Conservation (phyloP, 1,284 basidiomycete genomes). For the Ustilago loliicola region DNA sequence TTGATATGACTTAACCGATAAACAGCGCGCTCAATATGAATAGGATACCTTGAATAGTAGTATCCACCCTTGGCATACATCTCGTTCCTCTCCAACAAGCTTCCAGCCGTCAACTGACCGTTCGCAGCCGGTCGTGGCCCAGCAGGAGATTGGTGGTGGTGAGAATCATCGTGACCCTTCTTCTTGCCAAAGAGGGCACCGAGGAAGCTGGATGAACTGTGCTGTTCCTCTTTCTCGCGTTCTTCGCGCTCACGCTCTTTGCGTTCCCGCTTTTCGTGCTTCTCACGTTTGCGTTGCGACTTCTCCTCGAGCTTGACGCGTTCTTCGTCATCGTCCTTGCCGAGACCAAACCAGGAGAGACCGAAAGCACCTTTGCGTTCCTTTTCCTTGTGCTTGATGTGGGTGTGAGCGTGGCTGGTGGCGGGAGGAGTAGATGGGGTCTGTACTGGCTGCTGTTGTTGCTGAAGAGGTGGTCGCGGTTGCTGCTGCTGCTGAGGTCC, state of each 20-base stretch:
- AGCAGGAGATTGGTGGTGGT: conserved; percentile 5
- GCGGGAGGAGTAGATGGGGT: conserved; percentile 18
- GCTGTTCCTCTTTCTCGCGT: conserved; percentile 53
- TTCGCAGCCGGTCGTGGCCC: conserved; percentile 22
- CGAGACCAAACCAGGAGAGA: conserved; percentile 66
- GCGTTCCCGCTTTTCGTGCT: conserved; percentile 54
- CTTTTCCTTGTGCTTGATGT: conserved; percentile 54
- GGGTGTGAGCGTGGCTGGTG: conserved; percentile 7
- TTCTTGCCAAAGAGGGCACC: conserved; percentile 64
- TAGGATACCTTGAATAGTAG: conserved; percentile 87
- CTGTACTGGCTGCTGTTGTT: conserved; percentile 12
- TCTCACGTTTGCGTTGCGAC: conserved; percentile 52
- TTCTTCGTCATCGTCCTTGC: conserved; percentile 65
- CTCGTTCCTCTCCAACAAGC: conserved; percentile 51
- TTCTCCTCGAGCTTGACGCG: conserved; percentile 49
- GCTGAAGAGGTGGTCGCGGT: conserved; percentile 16
- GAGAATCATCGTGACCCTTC: conserved; percentile 53
- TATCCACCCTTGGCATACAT: conserved; percentile 32
- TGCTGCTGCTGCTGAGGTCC: conserved; percentile 7
- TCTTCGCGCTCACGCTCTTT: conserved; percentile 55
- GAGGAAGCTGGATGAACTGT: conserved; percentile 62
- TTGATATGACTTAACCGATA: conserved; percentile 98
- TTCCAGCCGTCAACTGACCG: conserved; percentile 60
- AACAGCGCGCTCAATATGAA: conserved; percentile 97
- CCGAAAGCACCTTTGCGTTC: conserved; percentile 65